These are phyloP conservation scores for Phaeosphaeriaceae sp. DNA, from an alignment of 2,329 filamentous ascomycete genomes.

Conservation along the genomic window DNA sequence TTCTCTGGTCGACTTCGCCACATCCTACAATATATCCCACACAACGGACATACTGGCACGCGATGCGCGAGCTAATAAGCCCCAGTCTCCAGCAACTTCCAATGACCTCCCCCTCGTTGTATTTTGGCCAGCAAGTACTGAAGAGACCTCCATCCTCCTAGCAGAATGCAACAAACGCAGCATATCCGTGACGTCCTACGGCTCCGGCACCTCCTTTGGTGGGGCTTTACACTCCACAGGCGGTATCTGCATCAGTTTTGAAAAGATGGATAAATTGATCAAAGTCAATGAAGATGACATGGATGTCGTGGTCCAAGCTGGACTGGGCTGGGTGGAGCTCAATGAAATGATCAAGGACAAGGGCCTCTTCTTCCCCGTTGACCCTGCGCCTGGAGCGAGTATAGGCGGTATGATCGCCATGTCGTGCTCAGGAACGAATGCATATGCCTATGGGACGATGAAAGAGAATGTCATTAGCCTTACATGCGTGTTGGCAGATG, in stretches of 20 bases:
- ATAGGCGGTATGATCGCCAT: constrained; percentile 82
- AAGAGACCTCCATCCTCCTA: constrained; percentile 81
- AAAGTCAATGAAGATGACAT: constrained; percentile 67
- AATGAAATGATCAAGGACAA: constrained; percentile 73
- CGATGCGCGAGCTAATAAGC: constrained; percentile 29
- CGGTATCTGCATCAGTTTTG: constrained; percentile 85
- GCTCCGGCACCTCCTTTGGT: constrained; percentile 86
- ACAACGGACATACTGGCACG: constrained; percentile 15
- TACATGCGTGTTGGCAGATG: constrained; percentile 87
- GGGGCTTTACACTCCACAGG: constrained; percentile 85
- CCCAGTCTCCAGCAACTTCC: constrained; percentile 29
- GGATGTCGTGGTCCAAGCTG: constrained; percentile 65
- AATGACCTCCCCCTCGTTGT: constrained; percentile 61
- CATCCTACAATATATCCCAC: constrained; percentile 11
- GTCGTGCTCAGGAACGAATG: constrained; percentile 81
- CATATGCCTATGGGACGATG: constrained; percentile 93
- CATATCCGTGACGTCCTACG: constrained; percentile 87
- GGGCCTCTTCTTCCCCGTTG: constrained; percentile 87
- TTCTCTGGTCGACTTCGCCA: constrained; percentile 4
- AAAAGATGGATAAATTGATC: constrained; percentile 68
- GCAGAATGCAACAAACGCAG: constrained; percentile 79
- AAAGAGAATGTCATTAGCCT: constrained; percentile 87
- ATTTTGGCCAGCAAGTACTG: constrained; percentile 76
- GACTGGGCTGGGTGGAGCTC: constrained; percentile 82
- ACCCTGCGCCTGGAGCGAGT: constrained; percentile 89